These are phyloP conservation scores for Leucaena leucocephala DNA, from an alignment of 306 rosid species.

Conservation along the genomic window DNA sequence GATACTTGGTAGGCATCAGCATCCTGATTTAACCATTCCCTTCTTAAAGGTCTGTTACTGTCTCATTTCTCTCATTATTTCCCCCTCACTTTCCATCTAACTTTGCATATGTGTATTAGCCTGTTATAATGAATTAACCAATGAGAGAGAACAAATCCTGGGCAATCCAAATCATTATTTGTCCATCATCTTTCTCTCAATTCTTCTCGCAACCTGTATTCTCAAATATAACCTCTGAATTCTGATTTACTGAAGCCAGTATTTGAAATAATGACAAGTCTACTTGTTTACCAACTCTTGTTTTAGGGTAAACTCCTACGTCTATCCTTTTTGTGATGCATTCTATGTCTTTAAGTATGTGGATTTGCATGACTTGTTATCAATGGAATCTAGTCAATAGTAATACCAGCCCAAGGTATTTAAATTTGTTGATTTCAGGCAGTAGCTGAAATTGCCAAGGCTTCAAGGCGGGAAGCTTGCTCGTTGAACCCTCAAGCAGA, in stretches of 20 bases:
- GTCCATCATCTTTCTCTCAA: not conserved
- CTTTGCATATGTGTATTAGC: not conserved
- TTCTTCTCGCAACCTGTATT: not conserved
- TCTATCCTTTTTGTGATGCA: conserved; percentile 15
- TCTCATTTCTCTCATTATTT: not conserved
- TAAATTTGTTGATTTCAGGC: conserved; percentile 58
- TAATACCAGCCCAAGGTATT: not conserved
- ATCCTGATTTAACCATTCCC: conserved; percentile 80
- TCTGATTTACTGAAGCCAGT: conserved; percentile 1
- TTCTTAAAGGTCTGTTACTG: conserved; percentile 71
- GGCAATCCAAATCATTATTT: not conserved
- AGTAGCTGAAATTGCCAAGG: conserved; percentile 78
- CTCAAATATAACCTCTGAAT: not conserved
- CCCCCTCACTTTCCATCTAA: not conserved
- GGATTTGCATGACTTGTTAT: conserved; percentile 15
- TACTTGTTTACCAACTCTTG: conserved; percentile 1
- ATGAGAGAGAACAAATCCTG: not conserved
- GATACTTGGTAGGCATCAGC: conserved; percentile 93
- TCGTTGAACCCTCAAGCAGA: conserved; percentile 66
- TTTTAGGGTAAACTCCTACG: not conserved
- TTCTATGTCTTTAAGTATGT: not conserved
- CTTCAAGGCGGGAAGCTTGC: conserved; percentile 76
- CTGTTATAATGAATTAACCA: not conserved
- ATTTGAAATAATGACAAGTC: conserved; percentile 11
- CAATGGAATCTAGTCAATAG: conserved; percentile 5